A percentile compares a stretch with the other conserved stretches of the same genome.
Evolutionary conservation across 2,329 filamentous ascomycete genomes (phyloP).

Genomic region (Pyricularia pennisetigena): DNA sequence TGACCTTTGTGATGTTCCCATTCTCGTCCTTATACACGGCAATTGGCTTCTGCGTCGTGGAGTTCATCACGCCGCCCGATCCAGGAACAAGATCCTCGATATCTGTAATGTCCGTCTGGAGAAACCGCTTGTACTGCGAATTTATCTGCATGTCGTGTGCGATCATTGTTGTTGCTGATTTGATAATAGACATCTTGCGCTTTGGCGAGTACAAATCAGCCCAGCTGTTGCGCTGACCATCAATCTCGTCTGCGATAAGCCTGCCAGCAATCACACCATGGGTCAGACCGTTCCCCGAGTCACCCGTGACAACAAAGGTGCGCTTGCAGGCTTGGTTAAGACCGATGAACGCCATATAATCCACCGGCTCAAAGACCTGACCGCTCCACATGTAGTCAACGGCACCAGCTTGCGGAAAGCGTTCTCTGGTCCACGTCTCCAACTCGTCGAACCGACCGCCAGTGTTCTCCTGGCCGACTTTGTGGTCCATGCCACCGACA

Average conservation of each 20-base stretch:
- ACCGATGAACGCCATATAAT: slow-evolving; percentile 46
- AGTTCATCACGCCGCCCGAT: slow-evolving; percentile 41
- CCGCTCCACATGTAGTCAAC: slow-evolving; percentile 49
- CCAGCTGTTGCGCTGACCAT: slow-evolving; percentile 38
- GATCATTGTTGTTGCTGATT: slow-evolving; percentile 33
- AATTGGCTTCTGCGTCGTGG: slow-evolving; percentile 31
- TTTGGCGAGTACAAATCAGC: slow-evolving; percentile 38
- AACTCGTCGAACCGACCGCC: slow-evolving; percentile 37
- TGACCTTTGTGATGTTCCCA: slow-evolving; percentile 38
- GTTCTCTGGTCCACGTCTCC: slow-evolving; percentile 39
- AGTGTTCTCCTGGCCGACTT: slow-evolving; percentile 41
- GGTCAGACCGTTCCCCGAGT: slow-evolving; percentile 47
- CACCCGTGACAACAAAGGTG: slow-evolving; percentile 44
- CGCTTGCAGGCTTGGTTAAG: slow-evolving; percentile 40
- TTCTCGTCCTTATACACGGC: slow-evolving; percentile 47
- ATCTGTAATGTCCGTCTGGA: slow-evolving; percentile 42
- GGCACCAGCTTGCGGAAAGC: slow-evolving; percentile 36
- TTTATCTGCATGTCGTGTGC: slow-evolving; percentile 45
- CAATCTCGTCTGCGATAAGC: slow-evolving; percentile 44
- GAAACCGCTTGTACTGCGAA: slow-evolving; percentile 42
- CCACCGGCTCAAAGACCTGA: slow-evolving; percentile 45
- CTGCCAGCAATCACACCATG: slow-evolving; percentile 42
- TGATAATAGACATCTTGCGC: slow-evolving; percentile 31
- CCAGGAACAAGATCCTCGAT: slow-evolving; percentile 42
- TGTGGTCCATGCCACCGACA: slow-evolving; percentile 47